phyloP scores from a whole-genome alignment of 2,329 filamentous ascomycete species.

The Chlorencoelia australis region DNA sequence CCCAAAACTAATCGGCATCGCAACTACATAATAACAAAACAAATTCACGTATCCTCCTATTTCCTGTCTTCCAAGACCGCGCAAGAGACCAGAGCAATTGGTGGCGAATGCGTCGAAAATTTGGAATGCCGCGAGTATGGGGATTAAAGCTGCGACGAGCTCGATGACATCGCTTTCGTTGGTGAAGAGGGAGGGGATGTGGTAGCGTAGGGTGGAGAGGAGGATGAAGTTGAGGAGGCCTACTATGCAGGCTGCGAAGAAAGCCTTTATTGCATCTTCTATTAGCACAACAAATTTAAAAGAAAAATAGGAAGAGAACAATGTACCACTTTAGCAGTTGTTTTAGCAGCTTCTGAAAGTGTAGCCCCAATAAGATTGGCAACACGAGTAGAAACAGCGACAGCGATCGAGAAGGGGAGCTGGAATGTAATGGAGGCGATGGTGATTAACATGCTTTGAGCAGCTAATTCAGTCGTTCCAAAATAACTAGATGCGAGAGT shows the following conservation, averaged over 20 bases:
- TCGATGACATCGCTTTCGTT: conserved; percentile 58
- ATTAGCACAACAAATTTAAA: conserved; percentile 1
- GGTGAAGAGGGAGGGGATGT: conserved; percentile 73
- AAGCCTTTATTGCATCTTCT: conserved; percentile 31
- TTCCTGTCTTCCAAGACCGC: conserved; percentile 80
- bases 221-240: conserved; percentile 69
- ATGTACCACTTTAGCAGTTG: conserved; percentile 57
- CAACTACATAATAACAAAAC: conserved; percentile 76
- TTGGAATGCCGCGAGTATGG: conserved; percentile 80
- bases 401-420: conserved; percentile 83
- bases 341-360: conserved; percentile 69
- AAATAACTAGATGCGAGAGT: conserved; percentile 76
- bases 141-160: conserved; percentile 60
- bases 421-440: conserved; percentile 76
- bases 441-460: conserved; percentile 76
- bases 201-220: conserved; percentile 56
- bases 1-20: conserved; percentile 72
- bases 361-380: conserved; percentile 88
- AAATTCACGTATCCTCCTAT: conserved; percentile 86
- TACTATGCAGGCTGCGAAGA: conserved; percentile 57
- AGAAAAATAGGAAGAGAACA: not conserved
- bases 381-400: conserved; percentile 78
- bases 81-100: conserved; percentile 72
- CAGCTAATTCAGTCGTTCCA: conserved; percentile 69
- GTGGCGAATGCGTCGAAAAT: conserved; percentile 75